Evolutionary conservation across 2,329 filamentous ascomycete genomes (phyloP).

Genomic region (Byssothecium circinans): DNA sequence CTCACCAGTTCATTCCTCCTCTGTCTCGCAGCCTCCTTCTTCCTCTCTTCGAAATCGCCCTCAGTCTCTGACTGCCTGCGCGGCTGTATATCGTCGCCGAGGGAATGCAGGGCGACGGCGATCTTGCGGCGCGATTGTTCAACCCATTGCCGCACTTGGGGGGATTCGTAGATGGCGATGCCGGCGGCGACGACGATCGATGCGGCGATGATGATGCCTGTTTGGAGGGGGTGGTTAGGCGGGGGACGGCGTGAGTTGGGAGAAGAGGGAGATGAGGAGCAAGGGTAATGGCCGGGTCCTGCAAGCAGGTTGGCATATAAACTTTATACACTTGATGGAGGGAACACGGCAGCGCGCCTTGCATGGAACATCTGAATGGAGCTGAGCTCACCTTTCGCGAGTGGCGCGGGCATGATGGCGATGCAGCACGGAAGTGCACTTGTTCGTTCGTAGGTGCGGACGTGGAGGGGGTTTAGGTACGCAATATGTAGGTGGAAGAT

Average conservation of each 20-base stretch:
- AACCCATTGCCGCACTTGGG: constrained; percentile 65
- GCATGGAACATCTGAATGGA: too few relatives aligned
- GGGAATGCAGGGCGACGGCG: constrained; percentile 59
- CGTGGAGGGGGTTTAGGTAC: not conserved
- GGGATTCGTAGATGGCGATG: constrained; percentile 65
- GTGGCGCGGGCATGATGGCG: constrained; percentile 42
- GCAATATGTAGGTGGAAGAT: not conserved
- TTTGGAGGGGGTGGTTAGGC: constrained; percentile 32
- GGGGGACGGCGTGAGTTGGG: constrained; percentile 3
- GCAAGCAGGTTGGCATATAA: too few relatives aligned
- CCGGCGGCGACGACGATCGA: constrained; percentile 64
- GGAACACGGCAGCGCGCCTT: constrained; percentile 25
- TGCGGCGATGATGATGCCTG: constrained; percentile 65
- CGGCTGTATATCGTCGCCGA: constrained; percentile 62
- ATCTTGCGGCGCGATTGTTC: constrained; percentile 63
- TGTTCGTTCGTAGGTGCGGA: not conserved
- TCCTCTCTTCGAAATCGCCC: constrained; percentile 36
- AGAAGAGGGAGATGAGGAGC: constrained; percentile 5
- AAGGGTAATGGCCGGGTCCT: too few relatives aligned
- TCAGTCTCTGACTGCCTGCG: constrained; percentile 37
- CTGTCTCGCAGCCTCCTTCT: constrained; percentile 34
- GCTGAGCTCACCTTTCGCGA: constrained; percentile 44
- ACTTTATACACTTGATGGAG: constrained; percentile 13
- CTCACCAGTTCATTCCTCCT: constrained; percentile 42
- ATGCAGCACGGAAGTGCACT: not conserved